Evolutionary conservation across 2,329 filamentous ascomycete species (phyloP).

Genomic region (Cytospora mali): DNA sequence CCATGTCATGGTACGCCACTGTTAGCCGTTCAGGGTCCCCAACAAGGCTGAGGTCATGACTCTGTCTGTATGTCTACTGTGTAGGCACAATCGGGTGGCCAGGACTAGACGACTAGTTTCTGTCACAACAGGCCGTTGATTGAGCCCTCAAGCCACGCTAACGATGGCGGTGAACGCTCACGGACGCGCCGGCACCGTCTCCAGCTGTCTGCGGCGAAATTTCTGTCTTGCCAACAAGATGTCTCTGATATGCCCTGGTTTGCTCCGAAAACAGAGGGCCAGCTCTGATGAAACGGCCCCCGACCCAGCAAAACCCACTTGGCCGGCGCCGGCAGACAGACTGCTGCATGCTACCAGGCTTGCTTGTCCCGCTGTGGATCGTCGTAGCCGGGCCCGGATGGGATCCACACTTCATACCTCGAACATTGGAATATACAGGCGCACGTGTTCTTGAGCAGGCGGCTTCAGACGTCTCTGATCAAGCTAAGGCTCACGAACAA

Average conservation of each 20-base stretch:
- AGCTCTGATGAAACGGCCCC: background rate
- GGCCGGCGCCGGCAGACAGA: slow-evolving; percentile 2
- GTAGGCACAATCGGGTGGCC: background rate
- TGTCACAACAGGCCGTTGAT: background rate
- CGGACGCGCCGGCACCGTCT: background rate
- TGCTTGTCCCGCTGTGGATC: slow-evolving; percentile 22
- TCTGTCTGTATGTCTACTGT: background rate
- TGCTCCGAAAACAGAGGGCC: background rate
- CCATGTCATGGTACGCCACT: background rate
- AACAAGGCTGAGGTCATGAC: background rate
- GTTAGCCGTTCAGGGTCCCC: background rate
- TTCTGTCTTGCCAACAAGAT: background rate
- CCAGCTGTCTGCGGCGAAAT: background rate
- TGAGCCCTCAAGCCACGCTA: background rate
- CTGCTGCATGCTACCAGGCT: slow-evolving; percentile 13
- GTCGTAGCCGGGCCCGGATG: slow-evolving; percentile 15
- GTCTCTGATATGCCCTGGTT: background rate
- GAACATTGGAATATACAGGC: slow-evolving; percentile 5
- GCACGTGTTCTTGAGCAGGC: slow-evolving; percentile 12
- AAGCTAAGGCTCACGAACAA: background rate
- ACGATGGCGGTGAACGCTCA: background rate
- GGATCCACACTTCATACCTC: slow-evolving; percentile 14
- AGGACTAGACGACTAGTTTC: background rate
- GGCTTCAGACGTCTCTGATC: background rate
- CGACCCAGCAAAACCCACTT: slow-evolving; percentile 1